phyloP scores from a whole-genome alignment of 352 stramenopile genomes.

The Blastocystis sp. region DNA sequence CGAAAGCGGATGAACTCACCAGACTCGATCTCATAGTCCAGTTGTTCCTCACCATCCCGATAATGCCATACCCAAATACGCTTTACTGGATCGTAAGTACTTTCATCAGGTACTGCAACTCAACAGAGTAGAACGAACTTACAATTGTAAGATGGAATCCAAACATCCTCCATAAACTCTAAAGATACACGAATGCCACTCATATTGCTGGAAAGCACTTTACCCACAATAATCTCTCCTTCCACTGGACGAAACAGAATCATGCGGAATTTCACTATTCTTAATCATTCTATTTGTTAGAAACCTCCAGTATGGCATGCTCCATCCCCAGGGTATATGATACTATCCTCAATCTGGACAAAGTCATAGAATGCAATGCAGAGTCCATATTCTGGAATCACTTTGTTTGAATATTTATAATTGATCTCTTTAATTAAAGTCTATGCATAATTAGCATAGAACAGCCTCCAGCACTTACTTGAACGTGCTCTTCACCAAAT shows the following conservation, averaged over 20 bases:
- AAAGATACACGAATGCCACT: constrained; percentile 74
- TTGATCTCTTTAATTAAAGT: constrained; percentile 80
- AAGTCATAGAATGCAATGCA: constrained; percentile 82
- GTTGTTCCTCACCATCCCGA: constrained; percentile 46
- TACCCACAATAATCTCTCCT: constrained; percentile 78
- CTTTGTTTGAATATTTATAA: constrained; percentile 82
- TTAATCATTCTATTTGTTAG: not conserved
- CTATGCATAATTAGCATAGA: constrained; percentile 76
- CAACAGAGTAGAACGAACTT: not conserved
- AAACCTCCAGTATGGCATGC: constrained; percentile 76
- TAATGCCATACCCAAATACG: constrained; percentile 59
- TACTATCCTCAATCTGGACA: constrained; percentile 72
- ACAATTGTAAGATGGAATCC: constrained; percentile 62
- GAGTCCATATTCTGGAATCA: constrained; percentile 77
- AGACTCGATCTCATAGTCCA: constrained; percentile 38
- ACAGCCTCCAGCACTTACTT: constrained; percentile 67
- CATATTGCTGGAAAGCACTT: constrained; percentile 79
- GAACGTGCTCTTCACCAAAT: constrained; percentile 23
- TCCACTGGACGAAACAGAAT: constrained; percentile 80
- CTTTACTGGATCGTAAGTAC: constrained; percentile 35
- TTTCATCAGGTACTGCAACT: constrained; percentile 21
- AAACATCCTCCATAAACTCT: constrained; percentile 59
- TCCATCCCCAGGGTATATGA: constrained; percentile 76
- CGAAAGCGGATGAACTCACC: constrained; percentile 47
- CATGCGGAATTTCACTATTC: constrained; percentile 77